Evolutionary conservation across 768 basidiomycete species (phyloP), one percentile per base, ranked within the genome.

Genomic region (Amanita inopinata): DNA sequence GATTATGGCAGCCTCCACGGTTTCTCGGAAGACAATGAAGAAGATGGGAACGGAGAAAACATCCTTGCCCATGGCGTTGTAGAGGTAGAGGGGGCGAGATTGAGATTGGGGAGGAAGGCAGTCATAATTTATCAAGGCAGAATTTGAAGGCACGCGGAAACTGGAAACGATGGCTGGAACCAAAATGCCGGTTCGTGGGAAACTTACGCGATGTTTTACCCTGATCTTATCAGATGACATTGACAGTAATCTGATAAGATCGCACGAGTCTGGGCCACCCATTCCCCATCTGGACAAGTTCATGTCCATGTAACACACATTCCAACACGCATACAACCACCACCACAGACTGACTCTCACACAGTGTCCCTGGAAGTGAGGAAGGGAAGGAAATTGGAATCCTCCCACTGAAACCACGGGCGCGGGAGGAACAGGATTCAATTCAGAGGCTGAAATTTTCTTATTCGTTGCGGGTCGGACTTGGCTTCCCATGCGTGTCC

Each of bases 21-120:
- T 85, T 73, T 96, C 92, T 57, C 92, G 78, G 61, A 94, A 91
- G 64, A 93, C 80, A 64, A 96, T 91, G 74, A 97, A 91, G 70
- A 92, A 96, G 52, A 97, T 90, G 55, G 90, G 80, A 43, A 93
- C 74, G 45, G 85, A 87, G 64, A 96, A 96, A 43, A 92, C 65
- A 55, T 78, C 74, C 48, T 73, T 73, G 12, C 72, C 66, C 87
- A 90, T 89, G 42, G 51, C 53, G 46, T 31, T 11, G 37, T 38
- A 22, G 33, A 40, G 35, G 50, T 45, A 47, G 45, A 43, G 43
- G 46, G 42, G 47, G n/a, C n/a, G n/a, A n/a, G n/a, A n/a, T n/a
- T n/a, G n/a, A 39, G 42, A 31, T 28, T 14, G 41, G 35, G 40
- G 20, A 40, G 30, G 42, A 27, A 36, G 5, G 5, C 5, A 33